Conservation (phyloP, 176 grass and related monocot species). For the Oryza coarctata region DNA sequence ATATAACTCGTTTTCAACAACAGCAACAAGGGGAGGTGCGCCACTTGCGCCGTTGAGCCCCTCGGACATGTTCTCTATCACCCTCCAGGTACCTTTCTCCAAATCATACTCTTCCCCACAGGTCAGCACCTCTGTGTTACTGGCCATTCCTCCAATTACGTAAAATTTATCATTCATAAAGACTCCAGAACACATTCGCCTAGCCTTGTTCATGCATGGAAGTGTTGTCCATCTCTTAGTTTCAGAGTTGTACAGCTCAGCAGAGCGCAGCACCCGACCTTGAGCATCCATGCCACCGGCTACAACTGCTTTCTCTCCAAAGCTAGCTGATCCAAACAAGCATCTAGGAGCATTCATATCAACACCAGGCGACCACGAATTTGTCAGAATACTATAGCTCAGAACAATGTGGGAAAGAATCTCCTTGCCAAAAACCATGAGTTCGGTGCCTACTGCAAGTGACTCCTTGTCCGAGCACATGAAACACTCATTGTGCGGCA, state of each 20-base stretch:
- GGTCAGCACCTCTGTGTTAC: constrained; percentile 75
- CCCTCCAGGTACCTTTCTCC: constrained; percentile 69
- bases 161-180: constrained; percentile 96
- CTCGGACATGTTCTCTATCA: constrained; percentile 83
- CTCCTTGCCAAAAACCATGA: constrained; percentile 88
- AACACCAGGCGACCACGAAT: constrained; percentile 80
- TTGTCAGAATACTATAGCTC: constrained; percentile 90
- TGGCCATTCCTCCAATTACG: constrained; percentile 84
- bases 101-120: constrained; percentile 94
- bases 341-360: constrained; percentile 92
- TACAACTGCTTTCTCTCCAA: constrained; percentile 86
- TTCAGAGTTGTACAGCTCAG: constrained; percentile 87
- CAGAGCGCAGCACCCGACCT: constrained; percentile 61
- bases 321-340: constrained; percentile 94
- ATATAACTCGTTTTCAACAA: constrained; percentile 88
- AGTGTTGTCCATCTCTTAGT: constrained; percentile 73
- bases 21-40: constrained; percentile 87
- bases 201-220: constrained; percentile 78
- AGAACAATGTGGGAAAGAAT: constrained; percentile 74
- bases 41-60: constrained; percentile 82
- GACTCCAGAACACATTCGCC: constrained; percentile 90
- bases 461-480: constrained; percentile 94
- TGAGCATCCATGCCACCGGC: constrained; percentile 75
- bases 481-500: constrained; percentile 92
- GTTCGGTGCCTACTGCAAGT: constrained; percentile 85